phyloP scores from a whole-genome alignment of 192 early-diverging fungal genomes.

The Coemansia furcata region DNA sequence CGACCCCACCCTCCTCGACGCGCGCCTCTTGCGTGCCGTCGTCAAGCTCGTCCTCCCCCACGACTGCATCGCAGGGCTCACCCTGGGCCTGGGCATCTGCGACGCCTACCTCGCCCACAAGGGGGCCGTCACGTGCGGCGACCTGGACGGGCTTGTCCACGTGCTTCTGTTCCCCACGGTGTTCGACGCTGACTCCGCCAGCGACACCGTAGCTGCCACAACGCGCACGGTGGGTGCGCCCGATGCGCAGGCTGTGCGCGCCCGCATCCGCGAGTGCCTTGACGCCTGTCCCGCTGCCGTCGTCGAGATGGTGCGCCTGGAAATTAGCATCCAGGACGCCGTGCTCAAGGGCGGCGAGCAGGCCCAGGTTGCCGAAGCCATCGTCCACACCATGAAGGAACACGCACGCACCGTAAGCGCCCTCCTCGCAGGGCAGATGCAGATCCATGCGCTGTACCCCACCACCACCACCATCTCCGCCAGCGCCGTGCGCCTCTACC shows the following conservation, averaged over 20 bases:
- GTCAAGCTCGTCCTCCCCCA: slow-evolving; percentile 53
- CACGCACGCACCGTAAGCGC: slow-evolving; percentile 18
- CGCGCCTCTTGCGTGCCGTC: slow-evolving; percentile 29
- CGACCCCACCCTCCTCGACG: slow-evolving; percentile 40
- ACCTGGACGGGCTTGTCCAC: slow-evolving; percentile 55
- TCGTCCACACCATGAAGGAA: slow-evolving; percentile 31
- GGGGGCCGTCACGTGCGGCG: slow-evolving; percentile 9
- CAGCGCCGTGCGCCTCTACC: slow-evolving; percentile 52
- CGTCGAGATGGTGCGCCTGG: slow-evolving; percentile 52
- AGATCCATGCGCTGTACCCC: slow-evolving; percentile 39
- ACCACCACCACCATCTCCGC: slow-evolving; percentile 51
- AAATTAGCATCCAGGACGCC: slow-evolving; percentile 48
- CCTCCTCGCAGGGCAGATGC: slow-evolving; percentile 21
- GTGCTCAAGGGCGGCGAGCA: slow-evolving; percentile 52
- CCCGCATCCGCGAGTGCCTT: slow-evolving; percentile 44
- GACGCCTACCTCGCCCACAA: slow-evolving; percentile 34
- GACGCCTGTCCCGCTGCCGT: slow-evolving; percentile 31
- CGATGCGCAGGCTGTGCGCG: slow-evolving; percentile 29
- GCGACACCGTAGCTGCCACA: neutral
- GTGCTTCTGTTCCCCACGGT: slow-evolving; percentile 74
- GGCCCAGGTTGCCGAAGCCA: slow-evolving; percentile 46
- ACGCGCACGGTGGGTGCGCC: slow-evolving; percentile 1
- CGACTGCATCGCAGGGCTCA: slow-evolving; percentile 51
- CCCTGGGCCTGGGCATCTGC: slow-evolving; percentile 45
- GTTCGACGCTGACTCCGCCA: slow-evolving; percentile 57